These are phyloP conservation scores for Euphorbia schlechtendalii DNA, from an alignment of 441 rosid genomes.

Conservation along the genomic window DNA sequence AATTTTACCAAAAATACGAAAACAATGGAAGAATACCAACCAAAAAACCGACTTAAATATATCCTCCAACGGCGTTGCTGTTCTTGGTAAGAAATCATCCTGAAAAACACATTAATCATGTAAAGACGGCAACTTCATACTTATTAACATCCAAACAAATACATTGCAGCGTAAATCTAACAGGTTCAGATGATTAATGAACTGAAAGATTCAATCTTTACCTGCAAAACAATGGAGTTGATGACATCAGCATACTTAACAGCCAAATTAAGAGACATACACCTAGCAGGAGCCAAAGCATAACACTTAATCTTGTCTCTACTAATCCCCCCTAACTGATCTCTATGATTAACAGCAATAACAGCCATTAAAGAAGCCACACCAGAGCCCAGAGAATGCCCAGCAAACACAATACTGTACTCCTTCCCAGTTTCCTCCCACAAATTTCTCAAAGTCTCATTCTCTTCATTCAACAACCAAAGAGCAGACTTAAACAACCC, in stretches of 20 bases:
- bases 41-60: conserved; percentile 86
- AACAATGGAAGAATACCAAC: conserved; percentile 45
- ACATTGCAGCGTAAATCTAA: too few relatives aligned
- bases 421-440: conserved; percentile 71
- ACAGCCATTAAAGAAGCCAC: conserved; percentile 35
- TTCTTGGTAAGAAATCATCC: conserved; percentile 99
- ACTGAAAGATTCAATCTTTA: too few relatives aligned
- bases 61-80: conserved; percentile 90
- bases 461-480: conserved; percentile 68
- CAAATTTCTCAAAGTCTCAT: conserved; percentile 48
- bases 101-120: conserved; percentile 22
- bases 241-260: too few relatives aligned
- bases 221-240: too few relatives aligned
- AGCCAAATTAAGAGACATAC: too few relatives aligned
- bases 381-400: conserved; percentile 94
- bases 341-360: too few relatives aligned
- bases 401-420: conserved; percentile 57
- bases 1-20: too few relatives aligned
- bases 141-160: too few relatives aligned
- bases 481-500: conserved; percentile 70
- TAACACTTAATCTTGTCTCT: conserved; percentile 44
- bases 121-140: too few relatives aligned
- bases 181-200: neutral
- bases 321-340: too few relatives aligned
- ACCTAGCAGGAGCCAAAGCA: conserved; percentile 52